Percentiles rank a stretch among this genome's conserved stretches.
Evolutionary conservation across 75 land plant genomes (phyloP).

Genomic region (Ceratopteris richardii): DNA sequence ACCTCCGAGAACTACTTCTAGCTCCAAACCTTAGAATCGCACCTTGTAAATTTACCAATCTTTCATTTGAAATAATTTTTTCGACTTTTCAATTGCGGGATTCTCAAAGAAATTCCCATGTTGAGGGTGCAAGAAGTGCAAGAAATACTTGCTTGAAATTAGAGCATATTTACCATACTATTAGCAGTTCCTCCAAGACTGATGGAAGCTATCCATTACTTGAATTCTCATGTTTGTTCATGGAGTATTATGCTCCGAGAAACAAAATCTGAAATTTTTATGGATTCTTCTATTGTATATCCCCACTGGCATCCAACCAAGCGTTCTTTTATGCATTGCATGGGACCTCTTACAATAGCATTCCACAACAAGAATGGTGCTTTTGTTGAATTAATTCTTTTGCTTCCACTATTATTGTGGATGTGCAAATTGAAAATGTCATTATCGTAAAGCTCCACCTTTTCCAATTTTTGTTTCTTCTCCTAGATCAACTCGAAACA

Average conservation of each 20-base stretch:
- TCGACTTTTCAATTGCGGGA: too few species aligned
- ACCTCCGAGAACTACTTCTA: too few species aligned
- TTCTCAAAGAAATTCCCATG: too few species aligned
- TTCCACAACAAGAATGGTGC: background rate
- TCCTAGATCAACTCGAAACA: background rate
- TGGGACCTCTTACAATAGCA: conserved; percentile 37
- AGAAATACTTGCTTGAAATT: too few species aligned
- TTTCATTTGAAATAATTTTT: too few species aligned
- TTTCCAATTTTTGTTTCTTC: background rate
- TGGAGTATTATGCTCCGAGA: conserved; percentile 63
- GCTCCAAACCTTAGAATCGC: too few species aligned
- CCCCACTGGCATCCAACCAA: conserved; percentile 44
- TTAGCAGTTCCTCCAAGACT: too few species aligned
- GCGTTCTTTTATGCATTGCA: conserved; percentile 80
- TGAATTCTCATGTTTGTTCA: conserved; percentile 26
- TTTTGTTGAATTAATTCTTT: background rate
- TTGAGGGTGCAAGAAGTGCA: too few species aligned
- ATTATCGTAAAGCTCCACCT: background rate
- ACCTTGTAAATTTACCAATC: too few species aligned
- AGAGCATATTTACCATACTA: too few species aligned
- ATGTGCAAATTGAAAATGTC: too few species aligned
- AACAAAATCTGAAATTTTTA: conserved; percentile 67
- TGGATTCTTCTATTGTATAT: conserved; percentile 17
- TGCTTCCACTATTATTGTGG: background rate
- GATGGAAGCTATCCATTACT: too few species aligned